Evolutionary conservation across 495 filamentous ascomycete genomes (phyloP).

Genomic region (Penicillium verhagenii): DNA sequence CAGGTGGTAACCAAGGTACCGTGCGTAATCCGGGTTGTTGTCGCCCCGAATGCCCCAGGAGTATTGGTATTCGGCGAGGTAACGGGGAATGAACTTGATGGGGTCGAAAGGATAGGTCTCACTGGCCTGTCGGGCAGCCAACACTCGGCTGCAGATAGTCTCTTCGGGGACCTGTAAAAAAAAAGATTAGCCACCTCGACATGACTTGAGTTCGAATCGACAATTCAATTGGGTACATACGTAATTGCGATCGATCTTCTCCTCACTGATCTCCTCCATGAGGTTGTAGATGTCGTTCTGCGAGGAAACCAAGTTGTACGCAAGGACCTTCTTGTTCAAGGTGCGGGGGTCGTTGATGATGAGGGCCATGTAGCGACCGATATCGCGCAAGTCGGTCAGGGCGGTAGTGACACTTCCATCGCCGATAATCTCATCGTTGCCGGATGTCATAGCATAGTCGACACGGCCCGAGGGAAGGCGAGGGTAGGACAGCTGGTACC

Average conservation of each 20-base stretch:
- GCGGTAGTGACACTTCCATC: slow-evolving; percentile 49
- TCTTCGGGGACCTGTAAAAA: slow-evolving; percentile 40
- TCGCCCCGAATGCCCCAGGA: slow-evolving; percentile 55
- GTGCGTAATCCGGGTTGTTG: slow-evolving; percentile 55
- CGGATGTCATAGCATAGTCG: slow-evolving; percentile 49
- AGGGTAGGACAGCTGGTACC: slow-evolving; percentile 55
- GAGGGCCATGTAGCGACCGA: slow-evolving; percentile 55
- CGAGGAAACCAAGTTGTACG: slow-evolving; percentile 48
- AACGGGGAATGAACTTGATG: slow-evolving; percentile 42
- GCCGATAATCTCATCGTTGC: slow-evolving; percentile 48
- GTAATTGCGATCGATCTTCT: slow-evolving; percentile 50
- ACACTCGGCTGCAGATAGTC: slow-evolving; percentile 42
- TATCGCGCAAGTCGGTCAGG: slow-evolving; percentile 53
- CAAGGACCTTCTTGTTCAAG: slow-evolving; percentile 56
- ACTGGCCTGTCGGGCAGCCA: slow-evolving; percentile 43
- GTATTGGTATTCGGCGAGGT: slow-evolving; percentile 49
- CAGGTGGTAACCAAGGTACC: slow-evolving; percentile 58
- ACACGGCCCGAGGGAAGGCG: slow-evolving; percentile 51
- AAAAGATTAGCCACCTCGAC: slow-evolving; percentile 16
- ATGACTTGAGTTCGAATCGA: neutral
- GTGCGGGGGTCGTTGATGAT: slow-evolving; percentile 57
- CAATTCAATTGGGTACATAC: slow-evolving; percentile 38
- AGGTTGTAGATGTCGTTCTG: slow-evolving; percentile 51
- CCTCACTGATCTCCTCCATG: slow-evolving; percentile 53
- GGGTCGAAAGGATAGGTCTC: slow-evolving; percentile 50